Percentiles rank a stretch among this genome's conserved stretches.
Conservation (phyloP, 495 filamentous ascomycete genomes). For the Aspergillus funiculosus region DNA sequence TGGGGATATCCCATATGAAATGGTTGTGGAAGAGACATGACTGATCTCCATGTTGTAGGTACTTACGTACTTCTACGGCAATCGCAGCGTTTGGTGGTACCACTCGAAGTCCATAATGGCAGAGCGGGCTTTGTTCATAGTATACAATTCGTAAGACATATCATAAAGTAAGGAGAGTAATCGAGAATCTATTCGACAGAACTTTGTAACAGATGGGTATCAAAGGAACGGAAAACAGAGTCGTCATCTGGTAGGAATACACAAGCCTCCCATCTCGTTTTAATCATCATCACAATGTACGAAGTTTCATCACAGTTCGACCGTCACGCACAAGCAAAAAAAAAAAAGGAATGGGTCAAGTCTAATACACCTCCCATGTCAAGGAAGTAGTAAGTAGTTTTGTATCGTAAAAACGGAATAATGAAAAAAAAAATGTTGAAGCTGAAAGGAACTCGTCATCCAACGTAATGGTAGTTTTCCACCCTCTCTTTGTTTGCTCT, state of each 20-base stretch:
- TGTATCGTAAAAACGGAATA: not conserved
- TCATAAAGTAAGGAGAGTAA: not conserved
- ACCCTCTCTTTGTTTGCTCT: not conserved
- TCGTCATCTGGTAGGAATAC: slow-evolving; percentile 6
- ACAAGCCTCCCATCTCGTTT: slow-evolving; percentile 7
- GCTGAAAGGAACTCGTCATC: no score
- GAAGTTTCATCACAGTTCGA: slow-evolving; percentile 5
- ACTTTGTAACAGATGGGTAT: slow-evolving; percentile 9
- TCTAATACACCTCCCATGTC: not conserved
- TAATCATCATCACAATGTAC: slow-evolving; percentile 12
- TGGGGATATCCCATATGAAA: no score
- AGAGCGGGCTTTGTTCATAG: no score
- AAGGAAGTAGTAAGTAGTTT: no score
- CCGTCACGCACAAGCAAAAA: slow-evolving; percentile 3
- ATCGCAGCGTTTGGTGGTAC: no score
- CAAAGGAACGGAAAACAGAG: slow-evolving; percentile 10
- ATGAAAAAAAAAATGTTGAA: not conserved
- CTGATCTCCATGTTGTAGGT: no score
- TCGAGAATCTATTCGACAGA: slow-evolving; percentile 12
- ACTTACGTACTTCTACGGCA: no score
- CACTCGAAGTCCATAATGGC: no score
- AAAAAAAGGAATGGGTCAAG: not conserved
- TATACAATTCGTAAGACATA: not conserved
- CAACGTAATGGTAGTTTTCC: not conserved
- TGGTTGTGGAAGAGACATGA: no score